Evolutionary conservation across 75 land plant species (phyloP).

Genomic region (Cunninghamia lanceolata): DNA sequence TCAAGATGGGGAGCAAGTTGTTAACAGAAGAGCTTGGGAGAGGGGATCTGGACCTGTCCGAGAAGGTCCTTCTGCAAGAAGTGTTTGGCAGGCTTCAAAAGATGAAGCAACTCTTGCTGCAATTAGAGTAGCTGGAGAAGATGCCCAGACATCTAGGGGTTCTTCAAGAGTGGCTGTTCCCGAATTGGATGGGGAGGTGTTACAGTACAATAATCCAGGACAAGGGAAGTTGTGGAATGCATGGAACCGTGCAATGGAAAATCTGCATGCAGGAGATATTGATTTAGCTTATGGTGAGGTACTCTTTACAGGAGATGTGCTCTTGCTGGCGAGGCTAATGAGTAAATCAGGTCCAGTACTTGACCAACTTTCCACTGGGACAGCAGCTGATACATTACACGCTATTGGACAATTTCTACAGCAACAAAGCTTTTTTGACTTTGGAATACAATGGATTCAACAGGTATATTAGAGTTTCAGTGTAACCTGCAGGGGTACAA

Average conservation of each 20-base stretch:
- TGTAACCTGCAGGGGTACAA: background rate
- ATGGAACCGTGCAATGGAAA: conserved; percentile 86
- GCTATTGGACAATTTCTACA: conserved; percentile 66
- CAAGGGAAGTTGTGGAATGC: conserved; percentile 68
- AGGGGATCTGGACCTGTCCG: conserved; percentile 68
- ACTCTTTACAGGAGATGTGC: conserved; percentile 75
- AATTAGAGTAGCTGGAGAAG: conserved; percentile 93
- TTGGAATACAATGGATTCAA: conserved; percentile 80
- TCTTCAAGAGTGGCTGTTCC: conserved; percentile 35
- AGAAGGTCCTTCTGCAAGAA: conserved; percentile 97
- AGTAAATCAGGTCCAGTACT: conserved; percentile 89
- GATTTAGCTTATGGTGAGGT: conserved; percentile 87
- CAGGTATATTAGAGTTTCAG: conserved; percentile 58
- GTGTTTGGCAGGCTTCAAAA: conserved; percentile 99
- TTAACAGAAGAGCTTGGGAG: conserved; percentile 77
- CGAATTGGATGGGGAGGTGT: conserved; percentile 50
- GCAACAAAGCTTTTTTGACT: conserved; percentile 82
- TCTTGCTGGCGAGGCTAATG: conserved; percentile 86
- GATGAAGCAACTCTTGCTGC: conserved; percentile 98
- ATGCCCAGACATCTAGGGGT: conserved; percentile 45
- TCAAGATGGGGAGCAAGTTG: conserved; percentile 47
- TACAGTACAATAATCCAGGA: conserved; percentile 42
- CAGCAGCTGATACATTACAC: conserved; percentile 62
- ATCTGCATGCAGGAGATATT: conserved; percentile 78
- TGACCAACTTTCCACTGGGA: conserved; percentile 68